Conservation (phyloP, 495 filamentous ascomycete genomes). For the Articulospora tetracladia region DNA sequence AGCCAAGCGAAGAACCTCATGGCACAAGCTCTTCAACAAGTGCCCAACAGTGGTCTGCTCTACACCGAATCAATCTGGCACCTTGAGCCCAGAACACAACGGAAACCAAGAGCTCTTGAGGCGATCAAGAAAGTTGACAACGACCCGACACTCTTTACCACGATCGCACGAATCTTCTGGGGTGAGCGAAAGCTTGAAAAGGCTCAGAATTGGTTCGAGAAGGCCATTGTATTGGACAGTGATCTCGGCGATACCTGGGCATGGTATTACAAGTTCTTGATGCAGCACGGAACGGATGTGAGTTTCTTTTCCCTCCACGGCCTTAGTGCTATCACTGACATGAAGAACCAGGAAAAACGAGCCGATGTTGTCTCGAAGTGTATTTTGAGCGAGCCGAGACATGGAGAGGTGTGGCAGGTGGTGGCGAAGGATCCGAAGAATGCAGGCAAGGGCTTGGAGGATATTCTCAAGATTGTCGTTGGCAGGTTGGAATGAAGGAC, state of each 20-base stretch:
- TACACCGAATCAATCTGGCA: slow-evolving; percentile 95
- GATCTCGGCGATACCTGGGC: slow-evolving; percentile 94
- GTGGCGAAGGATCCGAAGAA: slow-evolving; percentile 84
- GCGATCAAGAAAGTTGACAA: slow-evolving; percentile 96
- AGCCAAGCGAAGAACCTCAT: slow-evolving; percentile 83
- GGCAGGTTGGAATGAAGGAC: slow-evolving; percentile 48
- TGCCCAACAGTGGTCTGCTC: slow-evolving; percentile 81
- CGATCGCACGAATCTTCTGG: slow-evolving; percentile 54
- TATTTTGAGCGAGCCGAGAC: slow-evolving; percentile 72
- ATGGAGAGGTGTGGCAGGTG: slow-evolving; percentile 89
- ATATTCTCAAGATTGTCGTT: slow-evolving; percentile 76
- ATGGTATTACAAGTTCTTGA: slow-evolving; percentile 93
- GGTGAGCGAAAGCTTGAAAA: slow-evolving; percentile 75
- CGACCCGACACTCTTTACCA: slow-evolving; percentile 75
- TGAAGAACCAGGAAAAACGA: slow-evolving; percentile 64
- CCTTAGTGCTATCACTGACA: slow-evolving; percentile 10
- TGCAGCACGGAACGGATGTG: slow-evolving; percentile 81
- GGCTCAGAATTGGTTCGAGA: slow-evolving; percentile 94
- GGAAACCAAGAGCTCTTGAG: slow-evolving; percentile 84
- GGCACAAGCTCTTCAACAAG: slow-evolving; percentile 87
- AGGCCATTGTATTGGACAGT: slow-evolving; percentile 79
- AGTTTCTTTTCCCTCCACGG: slow-evolving; percentile 3
- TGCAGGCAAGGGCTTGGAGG: slow-evolving; percentile 66
- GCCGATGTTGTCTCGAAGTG: slow-evolving; percentile 74
- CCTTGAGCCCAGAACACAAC: slow-evolving; percentile 84